Evolutionary conservation across 1,284 basidiomycete genomes (phyloP).

Genomic region (Puccinia hordei): DNA sequence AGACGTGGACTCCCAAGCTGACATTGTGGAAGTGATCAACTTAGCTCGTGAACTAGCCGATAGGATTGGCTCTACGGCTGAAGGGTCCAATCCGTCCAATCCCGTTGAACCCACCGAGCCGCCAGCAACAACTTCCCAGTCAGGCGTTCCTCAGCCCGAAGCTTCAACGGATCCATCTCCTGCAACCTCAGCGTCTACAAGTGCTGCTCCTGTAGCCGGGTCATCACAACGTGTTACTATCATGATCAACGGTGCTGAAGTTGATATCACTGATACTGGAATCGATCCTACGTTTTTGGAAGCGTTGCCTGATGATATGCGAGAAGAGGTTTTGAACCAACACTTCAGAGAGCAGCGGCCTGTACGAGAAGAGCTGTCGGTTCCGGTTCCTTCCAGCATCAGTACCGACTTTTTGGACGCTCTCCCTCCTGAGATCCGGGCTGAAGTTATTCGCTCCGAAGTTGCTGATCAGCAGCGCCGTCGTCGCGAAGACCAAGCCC

Average conservation of each 20-base stretch:
- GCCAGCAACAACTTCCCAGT: conserved; percentile 52
- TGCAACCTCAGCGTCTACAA: background rate
- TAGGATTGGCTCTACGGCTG: conserved; percentile 56
- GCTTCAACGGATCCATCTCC: conserved; percentile 46
- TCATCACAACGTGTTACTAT: conserved; percentile 72
- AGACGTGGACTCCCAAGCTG: conserved; percentile 50
- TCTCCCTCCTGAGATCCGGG: conserved; percentile 89
- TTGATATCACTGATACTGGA: conserved; percentile 97
- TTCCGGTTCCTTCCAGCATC: conserved; percentile 73
- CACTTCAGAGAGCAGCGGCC: conserved; percentile 80
- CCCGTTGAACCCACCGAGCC: conserved; percentile 55
- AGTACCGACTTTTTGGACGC: conserved; percentile 94
- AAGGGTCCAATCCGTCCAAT: conserved; percentile 57
- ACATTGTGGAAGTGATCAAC: conserved; percentile 55
- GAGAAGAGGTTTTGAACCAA: conserved; percentile 96
- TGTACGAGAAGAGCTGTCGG: conserved; percentile 66
- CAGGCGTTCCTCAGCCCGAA: conserved; percentile 44
- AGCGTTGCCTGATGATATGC: conserved; percentile 96
- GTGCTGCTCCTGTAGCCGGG: conserved; percentile 27
- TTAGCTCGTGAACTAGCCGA: conserved; percentile 56
- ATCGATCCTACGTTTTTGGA: conserved; percentile 98
- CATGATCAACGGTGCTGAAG: conserved; percentile 83
- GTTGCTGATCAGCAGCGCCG: conserved; percentile 75
- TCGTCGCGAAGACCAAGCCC: conserved; percentile 57
- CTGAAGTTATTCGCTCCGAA: conserved; percentile 95